These are phyloP conservation scores for Oryza glaberrima DNA, from an alignment of 176 grass and related monocot genomes.

Conservation along the genomic window DNA sequence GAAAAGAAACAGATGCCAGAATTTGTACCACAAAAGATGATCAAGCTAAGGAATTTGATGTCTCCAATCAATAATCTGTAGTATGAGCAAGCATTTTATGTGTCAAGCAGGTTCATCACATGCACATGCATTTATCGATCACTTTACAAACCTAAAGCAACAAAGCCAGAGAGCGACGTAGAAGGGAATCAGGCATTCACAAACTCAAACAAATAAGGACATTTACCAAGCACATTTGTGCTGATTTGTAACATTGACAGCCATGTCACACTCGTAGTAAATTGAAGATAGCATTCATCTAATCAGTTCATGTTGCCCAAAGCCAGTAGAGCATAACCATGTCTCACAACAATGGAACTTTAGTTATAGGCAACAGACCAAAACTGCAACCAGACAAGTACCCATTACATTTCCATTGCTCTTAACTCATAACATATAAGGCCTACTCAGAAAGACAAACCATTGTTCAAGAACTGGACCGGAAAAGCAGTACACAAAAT, in stretches of 20 bases:
- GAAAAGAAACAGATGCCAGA: background rate
- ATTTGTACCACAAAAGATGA: background rate
- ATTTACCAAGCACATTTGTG: background rate
- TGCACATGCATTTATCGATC: background rate
- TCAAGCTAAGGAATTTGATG: background rate
- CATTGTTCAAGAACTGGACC: slow-evolving; percentile 32
- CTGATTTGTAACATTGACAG: background rate
- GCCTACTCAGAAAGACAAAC: slow-evolving; percentile 19
- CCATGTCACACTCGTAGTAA: background rate
- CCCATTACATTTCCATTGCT: slow-evolving; percentile 33
- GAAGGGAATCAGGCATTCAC: background rate
- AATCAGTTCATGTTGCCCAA: background rate
- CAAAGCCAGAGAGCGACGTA: background rate
- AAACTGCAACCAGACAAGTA: slow-evolving; percentile 37
- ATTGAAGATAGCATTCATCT: background rate
- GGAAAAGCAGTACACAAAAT: slow-evolving; percentile 37
- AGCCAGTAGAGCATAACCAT: background rate
- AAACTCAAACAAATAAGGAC: background rate
- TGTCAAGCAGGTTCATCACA: background rate
- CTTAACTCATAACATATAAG: slow-evolving; percentile 1
- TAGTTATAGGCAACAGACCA: slow-evolving; percentile 28
- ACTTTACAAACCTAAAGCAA: background rate
- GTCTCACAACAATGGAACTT: background rate
- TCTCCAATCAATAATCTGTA: too few species aligned
- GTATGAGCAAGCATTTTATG: background rate